A percentile compares a stretch with the other conserved stretches of the same genome.
These are phyloP conservation scores for Brassica nigra DNA, from an alignment of 345 rosid species.

Conservation along the genomic window DNA sequence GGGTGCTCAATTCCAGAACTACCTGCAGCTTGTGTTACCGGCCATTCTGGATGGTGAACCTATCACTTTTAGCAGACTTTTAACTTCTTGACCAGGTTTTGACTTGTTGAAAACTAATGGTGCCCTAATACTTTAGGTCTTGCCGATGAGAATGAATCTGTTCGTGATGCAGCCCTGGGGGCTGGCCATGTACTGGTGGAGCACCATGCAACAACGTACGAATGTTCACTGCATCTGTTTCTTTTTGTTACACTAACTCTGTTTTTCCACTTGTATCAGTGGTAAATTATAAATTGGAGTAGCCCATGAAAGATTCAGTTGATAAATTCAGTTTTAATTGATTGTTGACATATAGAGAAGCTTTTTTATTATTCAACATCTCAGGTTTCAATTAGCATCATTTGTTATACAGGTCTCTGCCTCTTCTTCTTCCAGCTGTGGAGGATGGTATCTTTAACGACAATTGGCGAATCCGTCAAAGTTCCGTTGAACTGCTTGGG, in stretches of 20 bases:
- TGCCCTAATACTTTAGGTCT: conserved; percentile 59
- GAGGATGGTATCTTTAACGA: conserved; percentile 98
- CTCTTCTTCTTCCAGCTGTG: conserved; percentile 97
- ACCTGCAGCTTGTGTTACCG: conserved; percentile 91
- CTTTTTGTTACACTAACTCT: background rate
- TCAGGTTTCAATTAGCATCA: background rate
- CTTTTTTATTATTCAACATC: background rate
- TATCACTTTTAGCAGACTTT: conserved; percentile 9
- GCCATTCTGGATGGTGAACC: conserved; percentile 87
- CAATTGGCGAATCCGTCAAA: conserved; percentile 98
- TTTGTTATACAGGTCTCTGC: conserved; percentile 67
- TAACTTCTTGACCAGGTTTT: conserved; percentile 19
- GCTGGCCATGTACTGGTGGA: conserved; percentile 98
- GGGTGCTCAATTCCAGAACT: conserved; percentile 93
- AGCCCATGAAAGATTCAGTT: background rate
- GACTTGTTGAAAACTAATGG: conserved; percentile 27
- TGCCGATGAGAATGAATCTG: conserved; percentile 99
- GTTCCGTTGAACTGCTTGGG: conserved; percentile 96
- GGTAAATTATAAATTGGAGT: conserved; percentile 6
- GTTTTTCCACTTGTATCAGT: background rate
- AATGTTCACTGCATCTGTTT: conserved; percentile 5
- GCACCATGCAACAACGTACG: conserved; percentile 95
- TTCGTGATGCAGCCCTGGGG: conserved; percentile 97
- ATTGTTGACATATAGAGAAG: conserved; percentile 2
- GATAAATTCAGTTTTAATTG: background rate